Evolutionary conservation across 2,329 filamentous ascomycete genomes (phyloP), one percentile per base, ranked within the genome.

Genomic region (Trichoderma sp.): DNA sequence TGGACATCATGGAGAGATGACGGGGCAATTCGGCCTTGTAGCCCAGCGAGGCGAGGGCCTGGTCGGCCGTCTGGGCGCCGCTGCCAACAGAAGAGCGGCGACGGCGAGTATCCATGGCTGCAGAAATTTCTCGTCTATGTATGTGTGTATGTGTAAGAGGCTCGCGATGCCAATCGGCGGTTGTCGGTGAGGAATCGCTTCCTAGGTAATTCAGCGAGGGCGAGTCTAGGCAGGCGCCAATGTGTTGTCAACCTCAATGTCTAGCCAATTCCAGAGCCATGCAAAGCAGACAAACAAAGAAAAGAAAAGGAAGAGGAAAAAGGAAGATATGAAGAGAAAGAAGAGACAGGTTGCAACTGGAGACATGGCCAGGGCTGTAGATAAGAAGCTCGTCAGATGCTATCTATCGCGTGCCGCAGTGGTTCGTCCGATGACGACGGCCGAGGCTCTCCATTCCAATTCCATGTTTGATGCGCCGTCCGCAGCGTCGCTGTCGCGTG

Each of bases 1-100:
- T 86, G 78, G 81, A 87, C 59, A 88, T 80, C 83, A 86, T 87
- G 78, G 85, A 86, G 79, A 89, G 87, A 80, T 87, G 87, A 66
- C 88, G 85, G 73, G 86, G 85, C 53, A 89, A 82, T 77, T 89
- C 86, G 77, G 84, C 82, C 82, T 86, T 88, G 83, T 89, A 87
- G 78, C 88, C 88, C 29, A 89, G 83, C 24, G 83, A 81, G 78
- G 85, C 87, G 75, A 89, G 85, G 41, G 85, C 85, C 71, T 83
- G 83, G 76, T 86, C 85, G 80, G 86, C 86, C 24, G 79, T 77
- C 53, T 77, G 73, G 64, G 73, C 69, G 38, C 69, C 69, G 71
- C 71, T 75, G 67, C 67, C 75, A 74, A 71, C 76, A 12, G 79
- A 78, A 27, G 73, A 41, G 27, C 77, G 77, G 53, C 76, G 72